A percentile compares a stretch with the other conserved stretches of the same genome.
These are phyloP conservation scores for Yamadazyma scolyti DNA, from an alignment of 805 yeast species.

Conservation along the genomic window DNA sequence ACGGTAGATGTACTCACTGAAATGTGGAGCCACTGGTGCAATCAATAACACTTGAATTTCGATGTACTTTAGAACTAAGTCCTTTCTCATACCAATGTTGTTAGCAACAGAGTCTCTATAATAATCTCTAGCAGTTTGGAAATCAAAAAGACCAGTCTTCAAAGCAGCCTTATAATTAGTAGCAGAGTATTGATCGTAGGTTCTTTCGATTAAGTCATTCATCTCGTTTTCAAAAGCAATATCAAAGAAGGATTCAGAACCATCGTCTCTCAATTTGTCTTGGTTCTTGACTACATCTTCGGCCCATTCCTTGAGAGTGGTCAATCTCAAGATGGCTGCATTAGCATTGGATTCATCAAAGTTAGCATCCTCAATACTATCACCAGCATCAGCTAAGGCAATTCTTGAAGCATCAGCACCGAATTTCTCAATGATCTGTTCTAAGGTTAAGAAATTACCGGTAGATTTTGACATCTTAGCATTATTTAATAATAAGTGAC, in stretches of 20 bases:
- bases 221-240: conserved; percentile 89
- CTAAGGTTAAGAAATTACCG: conserved; percentile 92
- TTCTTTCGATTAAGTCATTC: conserved; percentile 72
- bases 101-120: conserved; percentile 77
- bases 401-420: conserved; percentile 98
- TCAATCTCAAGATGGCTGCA: conserved; percentile 92
- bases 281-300: conserved; percentile 63
- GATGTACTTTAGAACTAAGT: conserved; percentile 74
- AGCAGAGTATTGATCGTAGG: conserved; percentile 63
- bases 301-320: conserved; percentile 92
- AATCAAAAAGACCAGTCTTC: conserved; percentile 88
- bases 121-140: conserved; percentile 92
- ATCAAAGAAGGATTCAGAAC: conserved; percentile 67
- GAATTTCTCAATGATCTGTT: conserved; percentile 78
- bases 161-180: conserved; percentile 87
- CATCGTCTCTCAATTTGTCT: conserved; percentile 48
- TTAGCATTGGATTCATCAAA: conserved; percentile 95
- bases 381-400: conserved; percentile 98
- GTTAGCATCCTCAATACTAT: conserved; percentile 94
- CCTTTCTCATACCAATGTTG: conserved; percentile 69
- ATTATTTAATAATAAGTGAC: conserved; percentile 91
- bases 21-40: conserved; percentile 95
- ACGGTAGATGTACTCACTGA: conserved; percentile 83
- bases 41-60: conserved; percentile 81
- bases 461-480: conserved; percentile 98